Conservation (phyloP, 768 basidiomycete species). For the Amanita jacksonii region DNA sequence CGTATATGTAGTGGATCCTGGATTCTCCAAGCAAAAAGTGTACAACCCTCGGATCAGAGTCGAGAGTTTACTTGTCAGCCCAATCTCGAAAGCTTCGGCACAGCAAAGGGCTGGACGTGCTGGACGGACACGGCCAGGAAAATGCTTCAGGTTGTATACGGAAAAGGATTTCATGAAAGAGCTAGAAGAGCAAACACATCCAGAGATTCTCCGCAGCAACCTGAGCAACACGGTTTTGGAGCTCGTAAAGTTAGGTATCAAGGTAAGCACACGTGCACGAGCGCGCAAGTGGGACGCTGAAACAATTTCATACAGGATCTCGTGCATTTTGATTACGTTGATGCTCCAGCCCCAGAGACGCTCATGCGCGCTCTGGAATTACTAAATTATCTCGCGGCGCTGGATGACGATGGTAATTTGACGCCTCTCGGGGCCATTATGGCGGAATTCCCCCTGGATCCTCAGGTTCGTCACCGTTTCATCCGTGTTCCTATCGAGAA, state of each 20-base stretch:
- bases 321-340: slow-evolving; percentile 81
- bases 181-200: slow-evolving; percentile 94
- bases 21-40: slow-evolving; percentile 96
- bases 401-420: slow-evolving; percentile 90
- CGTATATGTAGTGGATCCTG: slow-evolving; percentile 98
- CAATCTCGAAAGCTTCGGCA: slow-evolving; percentile 94
- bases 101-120: slow-evolving; percentile 96
- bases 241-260: slow-evolving; percentile 89
- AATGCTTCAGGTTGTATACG: slow-evolving; percentile 95
- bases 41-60: slow-evolving; percentile 98
- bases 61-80: slow-evolving; percentile 85
- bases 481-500: neutral
- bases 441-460: slow-evolving; percentile 99
- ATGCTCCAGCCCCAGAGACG: slow-evolving; percentile 92
- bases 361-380: slow-evolving; percentile 95
- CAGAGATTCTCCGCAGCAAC: slow-evolving; percentile 92
- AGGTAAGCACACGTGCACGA: slow-evolving; percentile 30
- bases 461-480: slow-evolving; percentile 50
- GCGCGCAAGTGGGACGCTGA: neutral
- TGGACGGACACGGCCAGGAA: slow-evolving; percentile 91
- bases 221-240: slow-evolving; percentile 90
- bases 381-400: slow-evolving; percentile 82
- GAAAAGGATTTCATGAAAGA: slow-evolving; percentile 96
- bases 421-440: slow-evolving; percentile 83
- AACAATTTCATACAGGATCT: slow-evolving; percentile 45